Evolutionary conservation across 352 stramenopile genomes (phyloP).

Genomic region (Pythium sukuiense): DNA sequence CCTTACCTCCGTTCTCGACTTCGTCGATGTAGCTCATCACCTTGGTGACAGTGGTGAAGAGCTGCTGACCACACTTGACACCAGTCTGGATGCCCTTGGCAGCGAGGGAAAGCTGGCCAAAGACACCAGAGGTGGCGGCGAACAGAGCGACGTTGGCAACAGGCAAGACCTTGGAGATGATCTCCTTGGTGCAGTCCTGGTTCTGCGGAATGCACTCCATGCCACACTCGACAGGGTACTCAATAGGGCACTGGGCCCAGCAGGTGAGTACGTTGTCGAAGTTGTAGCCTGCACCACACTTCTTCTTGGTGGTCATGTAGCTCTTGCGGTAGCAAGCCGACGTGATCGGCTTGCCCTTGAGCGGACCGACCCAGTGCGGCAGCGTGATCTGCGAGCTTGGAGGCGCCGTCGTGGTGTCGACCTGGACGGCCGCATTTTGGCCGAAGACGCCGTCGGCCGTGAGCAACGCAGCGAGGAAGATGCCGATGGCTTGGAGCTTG

Average conservation of each 20-base stretch:
- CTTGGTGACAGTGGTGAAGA: slow-evolving; percentile 18
- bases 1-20: slow-evolving; percentile 13
- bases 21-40: slow-evolving; percentile 24
- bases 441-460: slow-evolving; percentile 6
- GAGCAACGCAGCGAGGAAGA: not conserved
- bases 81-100: slow-evolving; percentile 21
- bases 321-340: slow-evolving; percentile 35
- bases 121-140: slow-evolving; percentile 37
- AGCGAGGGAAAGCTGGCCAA: slow-evolving; percentile 33
- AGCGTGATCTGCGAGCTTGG: not conserved
- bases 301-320: slow-evolving; percentile 31
- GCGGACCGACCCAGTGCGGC: slow-evolving; percentile 24
- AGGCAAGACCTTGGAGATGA: slow-evolving; percentile 39
- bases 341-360: slow-evolving; percentile 21
- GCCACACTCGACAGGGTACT: slow-evolving; percentile 55
- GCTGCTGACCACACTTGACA: slow-evolving; percentile 27
- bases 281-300: slow-evolving; percentile 44
- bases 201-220: slow-evolving; percentile 61
- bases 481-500: slow-evolving; percentile 22
- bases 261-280: slow-evolving; percentile 49
- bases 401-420: not conserved
- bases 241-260: slow-evolving; percentile 57
- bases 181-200: slow-evolving; percentile 47
- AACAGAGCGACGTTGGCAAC: slow-evolving; percentile 42
- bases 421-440: slow-evolving; percentile 11